Evolutionary conservation across 73 alveolate genomes (phyloP).

Genomic region (Tetrahymena thermophila): DNA sequence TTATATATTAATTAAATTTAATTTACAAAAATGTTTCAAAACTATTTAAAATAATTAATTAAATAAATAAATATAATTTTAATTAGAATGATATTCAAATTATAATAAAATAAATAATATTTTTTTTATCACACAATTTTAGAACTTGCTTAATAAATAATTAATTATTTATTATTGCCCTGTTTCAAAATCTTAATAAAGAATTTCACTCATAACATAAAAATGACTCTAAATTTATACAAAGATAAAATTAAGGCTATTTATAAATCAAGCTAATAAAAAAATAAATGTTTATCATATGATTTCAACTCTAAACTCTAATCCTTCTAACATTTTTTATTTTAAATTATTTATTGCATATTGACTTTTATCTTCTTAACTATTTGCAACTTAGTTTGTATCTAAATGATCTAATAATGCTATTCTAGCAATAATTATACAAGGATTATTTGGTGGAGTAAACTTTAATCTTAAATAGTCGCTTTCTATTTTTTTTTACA

Average conservation of each 20-base stretch:
- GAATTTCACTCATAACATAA: background rate
- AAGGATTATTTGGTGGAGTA: background rate
- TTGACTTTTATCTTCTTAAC: background rate
- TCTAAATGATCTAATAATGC: background rate
- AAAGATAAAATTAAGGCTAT: too few relatives aligned
- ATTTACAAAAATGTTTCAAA: too few relatives aligned
- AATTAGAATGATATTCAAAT: too few relatives aligned
- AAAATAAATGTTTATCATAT: background rate
- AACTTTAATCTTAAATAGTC: background rate
- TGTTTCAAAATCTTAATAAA: background rate
- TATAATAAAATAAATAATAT: too few relatives aligned
- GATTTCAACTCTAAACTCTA: background rate
- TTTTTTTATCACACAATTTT: too few relatives aligned
- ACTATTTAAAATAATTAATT: too few relatives aligned
- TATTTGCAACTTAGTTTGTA: background rate
- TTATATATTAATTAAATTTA: too few relatives aligned
- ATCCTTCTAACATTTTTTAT: background rate
- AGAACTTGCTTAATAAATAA: background rate
- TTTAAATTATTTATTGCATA: background rate
- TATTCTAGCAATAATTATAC: background rate
- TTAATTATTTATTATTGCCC: background rate
- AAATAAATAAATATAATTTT: too few relatives aligned
- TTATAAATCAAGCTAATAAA: background rate
- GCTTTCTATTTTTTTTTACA: background rate
- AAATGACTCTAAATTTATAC: background rate